These are phyloP conservation scores for Exserohilum rostratum DNA, from an alignment of 2,329 filamentous ascomycete species.

Conservation along the genomic window DNA sequence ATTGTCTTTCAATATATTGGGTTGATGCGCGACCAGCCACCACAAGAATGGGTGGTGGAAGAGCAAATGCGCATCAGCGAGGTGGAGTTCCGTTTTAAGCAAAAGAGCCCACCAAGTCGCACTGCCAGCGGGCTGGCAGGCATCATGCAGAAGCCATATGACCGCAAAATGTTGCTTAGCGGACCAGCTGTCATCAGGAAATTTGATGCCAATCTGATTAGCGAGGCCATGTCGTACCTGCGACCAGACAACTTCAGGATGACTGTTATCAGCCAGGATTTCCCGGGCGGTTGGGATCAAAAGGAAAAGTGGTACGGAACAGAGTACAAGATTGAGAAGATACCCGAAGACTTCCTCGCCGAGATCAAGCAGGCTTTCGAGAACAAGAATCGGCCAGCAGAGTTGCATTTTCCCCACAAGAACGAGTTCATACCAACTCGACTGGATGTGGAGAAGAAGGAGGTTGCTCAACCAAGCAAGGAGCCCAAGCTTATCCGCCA, in stretches of 20 bases:
- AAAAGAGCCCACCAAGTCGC: slow-evolving; percentile 86
- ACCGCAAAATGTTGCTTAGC: slow-evolving; percentile 86
- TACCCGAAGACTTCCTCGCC: slow-evolving; percentile 75
- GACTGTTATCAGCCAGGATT: slow-evolving; percentile 80
- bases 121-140: slow-evolving; percentile 86
- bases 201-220: slow-evolving; percentile 80
- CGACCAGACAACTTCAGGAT: slow-evolving; percentile 89
- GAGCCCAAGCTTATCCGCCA: slow-evolving; percentile 84
- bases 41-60: slow-evolving; percentile 91
- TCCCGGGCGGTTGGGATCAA: slow-evolving; percentile 81
- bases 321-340: slow-evolving; percentile 83
- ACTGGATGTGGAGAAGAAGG: slow-evolving; percentile 92
- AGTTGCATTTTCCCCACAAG: slow-evolving; percentile 84
- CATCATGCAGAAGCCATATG: slow-evolving; percentile 89
- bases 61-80: slow-evolving; percentile 90
- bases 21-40: slow-evolving; percentile 77
- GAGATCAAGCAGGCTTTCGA: slow-evolving; percentile 71
- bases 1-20: slow-evolving; percentile 90
- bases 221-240: slow-evolving; percentile 73
- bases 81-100: slow-evolving; percentile 92
- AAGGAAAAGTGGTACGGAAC: slow-evolving; percentile 99
- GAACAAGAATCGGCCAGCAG: slow-evolving; percentile 66
- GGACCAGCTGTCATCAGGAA: slow-evolving; percentile 76
- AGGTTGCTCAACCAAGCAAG: slow-evolving; percentile 75
- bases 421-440: slow-evolving; percentile 97